A percentile compares a stretch with the other conserved stretches of the same genome.
Evolutionary conservation across 2,329 filamentous ascomycete species (phyloP).

Genomic region (Mycosphaerella sp.): DNA sequence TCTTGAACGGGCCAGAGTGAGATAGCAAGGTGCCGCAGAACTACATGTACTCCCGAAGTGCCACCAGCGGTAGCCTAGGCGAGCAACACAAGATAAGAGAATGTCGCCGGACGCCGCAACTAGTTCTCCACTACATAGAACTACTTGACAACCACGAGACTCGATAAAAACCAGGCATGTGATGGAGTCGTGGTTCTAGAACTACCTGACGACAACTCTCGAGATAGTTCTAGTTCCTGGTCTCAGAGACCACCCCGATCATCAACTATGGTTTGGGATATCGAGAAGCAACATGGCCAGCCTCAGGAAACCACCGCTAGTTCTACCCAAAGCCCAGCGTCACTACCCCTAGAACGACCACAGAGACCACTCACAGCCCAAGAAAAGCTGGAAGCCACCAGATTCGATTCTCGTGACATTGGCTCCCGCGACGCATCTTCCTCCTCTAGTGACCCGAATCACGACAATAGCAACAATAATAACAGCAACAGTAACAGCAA

Average conservation of each 20-base stretch:
- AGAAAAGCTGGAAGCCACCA: slow-evolving; percentile 30
- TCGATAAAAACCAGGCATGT: background rate
- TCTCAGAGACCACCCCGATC: too few relatives aligned
- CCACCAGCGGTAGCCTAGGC: background rate
- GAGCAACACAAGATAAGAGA: background rate
- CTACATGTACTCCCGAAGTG: too few relatives aligned
- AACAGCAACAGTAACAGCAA: too few relatives aligned
- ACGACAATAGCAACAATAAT: too few relatives aligned
- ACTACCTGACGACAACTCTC: background rate
- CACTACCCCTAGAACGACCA: slow-evolving; percentile 7
- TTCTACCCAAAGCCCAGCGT: slow-evolving; percentile 4
- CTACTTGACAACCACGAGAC: background rate
- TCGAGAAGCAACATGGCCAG: slow-evolving; percentile 21
- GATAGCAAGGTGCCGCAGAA: too few relatives aligned
- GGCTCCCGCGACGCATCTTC: slow-evolving; percentile 19
- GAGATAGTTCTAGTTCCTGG: too few relatives aligned
- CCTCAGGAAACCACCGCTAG: slow-evolving; percentile 21
- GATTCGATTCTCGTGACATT: slow-evolving; percentile 17
- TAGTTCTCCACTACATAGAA: slow-evolving; percentile 1
- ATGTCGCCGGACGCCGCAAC: background rate
- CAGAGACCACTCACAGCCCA: slow-evolving; percentile 28
- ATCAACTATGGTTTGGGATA: slow-evolving; percentile 20
- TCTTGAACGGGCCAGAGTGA: too few relatives aligned
- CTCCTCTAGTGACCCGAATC: too few relatives aligned
- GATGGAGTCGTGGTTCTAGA: background rate